These are phyloP conservation scores for Nemania sp. DNA, from an alignment of 2,329 filamentous ascomycete species.

Conservation along the genomic window DNA sequence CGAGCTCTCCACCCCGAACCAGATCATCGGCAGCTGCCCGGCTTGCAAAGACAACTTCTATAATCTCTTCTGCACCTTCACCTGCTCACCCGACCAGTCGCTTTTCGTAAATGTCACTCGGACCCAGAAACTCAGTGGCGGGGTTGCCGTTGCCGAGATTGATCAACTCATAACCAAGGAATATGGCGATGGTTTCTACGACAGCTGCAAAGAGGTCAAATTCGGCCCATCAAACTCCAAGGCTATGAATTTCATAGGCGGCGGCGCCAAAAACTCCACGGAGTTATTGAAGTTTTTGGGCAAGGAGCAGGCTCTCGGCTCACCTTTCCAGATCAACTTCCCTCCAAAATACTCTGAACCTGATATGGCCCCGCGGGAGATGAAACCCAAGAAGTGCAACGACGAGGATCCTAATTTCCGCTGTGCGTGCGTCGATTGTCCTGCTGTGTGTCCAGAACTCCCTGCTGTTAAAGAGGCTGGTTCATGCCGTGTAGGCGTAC, in stretches of 20 bases:
- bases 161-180: slow-evolving; percentile 88
- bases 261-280: slow-evolving; percentile 90
- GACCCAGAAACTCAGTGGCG: slow-evolving; percentile 70
- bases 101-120: slow-evolving; percentile 93
- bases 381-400: slow-evolving; percentile 87
- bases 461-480: slow-evolving; percentile 77
- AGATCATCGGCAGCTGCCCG: slow-evolving; percentile 91
- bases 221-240: slow-evolving; percentile 94
- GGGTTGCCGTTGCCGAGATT: slow-evolving; percentile 80
- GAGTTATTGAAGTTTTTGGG: slow-evolving; percentile 92
- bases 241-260: slow-evolving; percentile 96
- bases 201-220: slow-evolving; percentile 99
- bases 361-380: slow-evolving; percentile 77
- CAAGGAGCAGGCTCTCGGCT: slow-evolving; percentile 89
- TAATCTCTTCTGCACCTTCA: slow-evolving; percentile 98
- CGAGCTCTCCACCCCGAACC: slow-evolving; percentile 87
- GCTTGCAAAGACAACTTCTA: slow-evolving; percentile 99
- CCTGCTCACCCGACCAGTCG: slow-evolving; percentile 96
- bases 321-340: slow-evolving; percentile 98
- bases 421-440: slow-evolving; percentile 95
- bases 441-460: slow-evolving; percentile 83
- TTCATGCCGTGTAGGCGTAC: slow-evolving; percentile 82
- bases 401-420: slow-evolving; percentile 86
- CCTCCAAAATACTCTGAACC: slow-evolving; percentile 72
- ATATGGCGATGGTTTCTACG: slow-evolving; percentile 89